Percentiles rank a stretch among this genome's conserved stretches.
phyloP scores from a whole-genome alignment of 2,329 filamentous ascomycete genomes.

The Calonectria pseudoreteaudii region DNA sequence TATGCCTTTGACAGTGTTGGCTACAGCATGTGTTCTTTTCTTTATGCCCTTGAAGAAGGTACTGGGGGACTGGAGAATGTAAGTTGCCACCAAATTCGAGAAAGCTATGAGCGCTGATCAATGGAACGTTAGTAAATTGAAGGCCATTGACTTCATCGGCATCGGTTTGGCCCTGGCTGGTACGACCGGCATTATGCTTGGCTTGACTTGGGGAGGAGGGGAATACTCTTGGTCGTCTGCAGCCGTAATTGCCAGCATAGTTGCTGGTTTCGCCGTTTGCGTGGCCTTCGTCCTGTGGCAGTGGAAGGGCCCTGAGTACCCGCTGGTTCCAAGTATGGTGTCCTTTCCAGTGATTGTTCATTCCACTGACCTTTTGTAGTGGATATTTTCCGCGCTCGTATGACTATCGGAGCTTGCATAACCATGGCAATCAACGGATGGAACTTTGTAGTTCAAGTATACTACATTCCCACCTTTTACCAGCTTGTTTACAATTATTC shows the following conservation, averaged over 20 bases:
- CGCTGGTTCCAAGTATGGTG: background rate
- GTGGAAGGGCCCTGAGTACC: background rate
- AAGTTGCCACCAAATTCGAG: background rate
- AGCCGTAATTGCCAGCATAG: conserved; percentile 65
- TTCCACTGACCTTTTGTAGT: background rate
- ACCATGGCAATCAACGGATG: conserved; percentile 1
- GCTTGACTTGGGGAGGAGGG: conserved; percentile 70
- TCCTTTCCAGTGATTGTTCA: background rate
- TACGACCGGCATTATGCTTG: conserved; percentile 60
- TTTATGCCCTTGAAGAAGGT: conserved; percentile 1
- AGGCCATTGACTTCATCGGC: conserved; percentile 21
- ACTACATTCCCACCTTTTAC: background rate
- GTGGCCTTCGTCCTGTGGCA: background rate
- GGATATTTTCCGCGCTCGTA: background rate
- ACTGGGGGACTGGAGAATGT: background rate
- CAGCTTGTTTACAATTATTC: background rate
- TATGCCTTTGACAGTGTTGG: background rate
- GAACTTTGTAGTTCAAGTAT: background rate
- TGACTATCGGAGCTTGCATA: background rate
- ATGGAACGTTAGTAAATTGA: background rate
- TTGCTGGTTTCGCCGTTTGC: conserved; percentile 55
- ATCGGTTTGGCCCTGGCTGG: conserved; percentile 58
- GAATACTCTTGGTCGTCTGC: conserved; percentile 67
- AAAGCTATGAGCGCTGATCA: background rate
- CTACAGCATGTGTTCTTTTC: background rate